These are phyloP conservation scores for Calonectria hongkongensis DNA, from an alignment of 2,329 filamentous ascomycete genomes.

Conservation along the genomic window DNA sequence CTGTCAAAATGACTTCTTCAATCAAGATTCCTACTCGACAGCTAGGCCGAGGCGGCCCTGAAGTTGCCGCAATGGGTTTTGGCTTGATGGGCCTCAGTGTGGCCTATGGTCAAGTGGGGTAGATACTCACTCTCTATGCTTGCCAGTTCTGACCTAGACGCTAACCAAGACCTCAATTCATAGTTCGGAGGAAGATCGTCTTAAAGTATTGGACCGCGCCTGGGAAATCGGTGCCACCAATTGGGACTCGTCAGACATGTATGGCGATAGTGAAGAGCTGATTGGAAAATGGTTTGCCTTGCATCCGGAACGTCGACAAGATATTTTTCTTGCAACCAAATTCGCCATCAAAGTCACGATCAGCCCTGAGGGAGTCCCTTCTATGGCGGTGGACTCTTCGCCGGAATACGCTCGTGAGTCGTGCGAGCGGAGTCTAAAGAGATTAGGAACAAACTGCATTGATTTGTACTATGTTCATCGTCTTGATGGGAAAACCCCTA, in stretches of 20 bases:
- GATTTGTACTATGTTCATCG: slow-evolving; percentile 72
- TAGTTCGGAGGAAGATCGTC: not conserved
- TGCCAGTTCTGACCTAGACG: no score
- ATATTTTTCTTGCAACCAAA: slow-evolving; percentile 66
- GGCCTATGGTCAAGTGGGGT: slow-evolving; percentile 17
- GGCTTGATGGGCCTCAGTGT: slow-evolving; percentile 36
- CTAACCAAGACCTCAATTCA: no score
- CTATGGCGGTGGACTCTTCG: slow-evolving; percentile 42
- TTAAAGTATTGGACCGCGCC: not conserved
- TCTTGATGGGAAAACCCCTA: slow-evolving; percentile 64
- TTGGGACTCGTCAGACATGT: slow-evolving; percentile 48
- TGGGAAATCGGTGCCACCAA: not conserved
- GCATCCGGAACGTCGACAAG: slow-evolving; percentile 50
- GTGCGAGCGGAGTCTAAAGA: slow-evolving; percentile 49
- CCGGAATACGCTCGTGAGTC: slow-evolving; percentile 50
- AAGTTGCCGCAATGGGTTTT: slow-evolving; percentile 18
- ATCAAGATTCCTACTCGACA: slow-evolving; percentile 7
- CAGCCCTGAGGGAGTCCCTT: not conserved
- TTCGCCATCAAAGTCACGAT: slow-evolving; percentile 41
- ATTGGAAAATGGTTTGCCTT: slow-evolving; percentile 66
- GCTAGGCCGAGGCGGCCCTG: slow-evolving; percentile 24
- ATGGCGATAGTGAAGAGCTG: slow-evolving; percentile 66
- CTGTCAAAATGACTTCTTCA: not conserved
- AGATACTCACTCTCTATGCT: no score
- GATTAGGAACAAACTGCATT: slow-evolving; percentile 67